Evolutionary conservation across 805 yeast species (phyloP), one percentile per base, ranked within the genome.

Genomic region (Lipomyces japonicus): DNA sequence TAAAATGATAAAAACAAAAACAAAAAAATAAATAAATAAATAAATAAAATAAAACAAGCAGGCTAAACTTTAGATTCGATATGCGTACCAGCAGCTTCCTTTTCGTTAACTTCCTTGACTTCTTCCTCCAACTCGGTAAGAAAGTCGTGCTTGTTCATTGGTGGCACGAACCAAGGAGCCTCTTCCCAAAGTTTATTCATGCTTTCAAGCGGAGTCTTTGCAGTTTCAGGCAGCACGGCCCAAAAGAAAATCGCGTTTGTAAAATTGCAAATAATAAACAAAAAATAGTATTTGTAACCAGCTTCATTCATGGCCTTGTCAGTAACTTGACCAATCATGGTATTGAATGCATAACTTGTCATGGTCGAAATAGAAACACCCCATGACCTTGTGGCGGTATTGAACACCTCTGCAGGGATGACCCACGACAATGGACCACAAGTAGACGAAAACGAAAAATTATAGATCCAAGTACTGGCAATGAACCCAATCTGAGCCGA

Each of bases 291-390:
- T 39, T 50, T 50, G 50, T 59, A 65, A 9, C 64, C 62, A 44
- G 64, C 61, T 25, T 48, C 45, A 9, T 43, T 48, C 63, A 65
- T 64, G 1, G 68, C 68, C 25, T 52, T 49, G 32, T 51, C 53
- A 14, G 68, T 65, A 18, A 65, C 68, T 48, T 66, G 68, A 12
- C 69, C 70, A 49, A 66, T 61, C 69, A 66, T 66, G 6, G 69
- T 66, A 48, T 66, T 66, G 57, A 66, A 65, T 12, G 66, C 69
- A 53, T 60, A 66, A 7, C 68, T 62, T 2, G 58, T 51, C 68
- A 64, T 65, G 7, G 70, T 28, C 5, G 41, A n/a, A 28, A 42
- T 42, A 5, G 46, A 7, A 4, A 42, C 46, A 32, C 46, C 46
- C 44, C 28, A 18, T 9, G 44, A 18, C 4, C 46, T n/a, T 14